phyloP scores from a whole-genome alignment of 257 asterid genomes.

The Scutellaria baicalensis region DNA sequence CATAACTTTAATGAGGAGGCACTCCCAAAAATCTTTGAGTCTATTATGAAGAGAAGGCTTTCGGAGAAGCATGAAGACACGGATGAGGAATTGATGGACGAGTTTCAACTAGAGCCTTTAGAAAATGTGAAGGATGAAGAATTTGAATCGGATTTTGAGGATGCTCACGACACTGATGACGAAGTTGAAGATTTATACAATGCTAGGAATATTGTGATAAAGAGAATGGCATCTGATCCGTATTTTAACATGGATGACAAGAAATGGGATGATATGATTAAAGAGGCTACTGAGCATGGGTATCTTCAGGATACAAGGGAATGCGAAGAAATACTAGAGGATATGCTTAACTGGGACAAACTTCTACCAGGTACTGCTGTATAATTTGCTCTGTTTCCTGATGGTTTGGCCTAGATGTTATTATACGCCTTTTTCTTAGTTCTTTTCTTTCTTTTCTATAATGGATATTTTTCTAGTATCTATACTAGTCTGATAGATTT shows the following conservation, averaged over 20 bases:
- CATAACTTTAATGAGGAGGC: constrained; percentile 50
- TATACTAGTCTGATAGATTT: constrained; percentile 4
- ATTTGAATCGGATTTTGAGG: constrained; percentile 65
- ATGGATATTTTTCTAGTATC: background rate
- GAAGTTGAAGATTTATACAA: constrained; percentile 64
- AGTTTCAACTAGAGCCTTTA: constrained; percentile 43
- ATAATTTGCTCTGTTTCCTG: background rate
- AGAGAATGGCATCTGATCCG: constrained; percentile 45
- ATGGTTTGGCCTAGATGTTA: background rate
- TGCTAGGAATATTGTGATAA: constrained; percentile 44
- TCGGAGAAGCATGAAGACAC: constrained; percentile 54
- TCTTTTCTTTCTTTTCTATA: background rate
- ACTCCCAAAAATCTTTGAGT: constrained; percentile 47
- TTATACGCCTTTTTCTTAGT: background rate
- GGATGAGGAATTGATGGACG: constrained; percentile 61
- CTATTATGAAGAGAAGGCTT: constrained; percentile 49
- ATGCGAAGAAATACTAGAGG: constrained; percentile 75
- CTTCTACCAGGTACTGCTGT: constrained; percentile 70
- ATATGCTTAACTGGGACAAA: constrained; percentile 79
- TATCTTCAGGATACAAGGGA: constrained; percentile 60
- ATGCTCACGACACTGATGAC: constrained; percentile 46
- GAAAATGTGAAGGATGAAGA: constrained; percentile 50
- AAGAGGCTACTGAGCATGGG: constrained; percentile 60
- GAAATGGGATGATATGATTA: constrained; percentile 80
- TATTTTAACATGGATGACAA: constrained; percentile 57